Conservation (phyloP, 2,329 filamentous ascomycete species). For the Penicillium glabrum region DNA sequence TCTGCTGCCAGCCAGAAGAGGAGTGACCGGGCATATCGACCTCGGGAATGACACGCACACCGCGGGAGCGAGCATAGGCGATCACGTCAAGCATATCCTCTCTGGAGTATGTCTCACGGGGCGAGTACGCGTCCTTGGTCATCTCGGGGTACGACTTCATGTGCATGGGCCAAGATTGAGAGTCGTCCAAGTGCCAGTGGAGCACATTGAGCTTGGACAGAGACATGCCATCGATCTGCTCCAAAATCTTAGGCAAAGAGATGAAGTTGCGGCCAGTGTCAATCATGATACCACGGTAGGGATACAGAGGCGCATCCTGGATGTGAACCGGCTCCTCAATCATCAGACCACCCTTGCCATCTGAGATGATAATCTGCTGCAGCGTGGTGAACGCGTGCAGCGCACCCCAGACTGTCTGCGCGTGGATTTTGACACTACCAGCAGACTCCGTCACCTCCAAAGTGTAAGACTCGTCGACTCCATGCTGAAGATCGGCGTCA, state of each 20-base stretch:
- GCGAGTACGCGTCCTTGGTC: constrained; percentile 56
- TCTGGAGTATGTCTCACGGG: constrained; percentile 48
- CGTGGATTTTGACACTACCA: constrained; percentile 45
- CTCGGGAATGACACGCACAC: constrained; percentile 61
- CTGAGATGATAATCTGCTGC: constrained; percentile 55
- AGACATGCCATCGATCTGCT: constrained; percentile 57
- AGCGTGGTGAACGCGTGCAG: constrained; percentile 59
- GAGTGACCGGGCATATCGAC: constrained; percentile 64
- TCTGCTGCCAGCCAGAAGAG: constrained; percentile 55
- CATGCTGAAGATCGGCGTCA: constrained; percentile 53
- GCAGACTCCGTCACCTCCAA: constrained; percentile 45
- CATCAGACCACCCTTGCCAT: constrained; percentile 46
- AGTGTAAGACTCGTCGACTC: constrained; percentile 59
- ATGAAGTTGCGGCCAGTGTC: constrained; percentile 58
- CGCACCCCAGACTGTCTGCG: constrained; percentile 55
- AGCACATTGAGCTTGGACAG: constrained; percentile 59
- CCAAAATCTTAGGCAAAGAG: constrained; percentile 50
- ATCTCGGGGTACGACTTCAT: constrained; percentile 53
- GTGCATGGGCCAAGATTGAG: constrained; percentile 57
- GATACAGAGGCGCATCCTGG: constrained; percentile 52
- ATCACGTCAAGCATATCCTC: constrained; percentile 47
- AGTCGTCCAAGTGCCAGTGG: constrained; percentile 59
- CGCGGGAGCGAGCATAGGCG: constrained; percentile 54
- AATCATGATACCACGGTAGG: constrained; percentile 57
- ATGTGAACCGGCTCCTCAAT: constrained; percentile 56